These are phyloP conservation scores for Exserohilum turcica DNA, from an alignment of 2,329 filamentous ascomycete genomes.

Conservation along the genomic window DNA sequence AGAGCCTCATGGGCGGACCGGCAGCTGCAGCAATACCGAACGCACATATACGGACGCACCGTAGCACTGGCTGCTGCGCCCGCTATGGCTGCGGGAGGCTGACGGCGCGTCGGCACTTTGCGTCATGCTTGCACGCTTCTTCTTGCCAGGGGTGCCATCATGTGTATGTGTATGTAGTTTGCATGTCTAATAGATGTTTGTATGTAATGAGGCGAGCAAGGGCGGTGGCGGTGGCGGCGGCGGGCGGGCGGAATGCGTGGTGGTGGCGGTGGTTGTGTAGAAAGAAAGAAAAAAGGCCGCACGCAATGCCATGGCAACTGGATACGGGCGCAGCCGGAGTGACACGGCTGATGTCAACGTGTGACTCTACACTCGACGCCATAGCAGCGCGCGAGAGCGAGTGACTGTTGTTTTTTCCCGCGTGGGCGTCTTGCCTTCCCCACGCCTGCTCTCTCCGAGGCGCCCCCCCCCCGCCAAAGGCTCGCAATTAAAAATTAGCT, in stretches of 20 bases:
- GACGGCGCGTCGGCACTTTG: constrained; percentile 16
- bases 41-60: neutral
- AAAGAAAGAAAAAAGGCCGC: constrained; percentile 1
- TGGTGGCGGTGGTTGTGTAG: neutral
- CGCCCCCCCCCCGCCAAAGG: constrained; percentile 29
- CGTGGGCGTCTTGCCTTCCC: constrained; percentile 39
- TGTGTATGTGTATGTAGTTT: too few relatives aligned
- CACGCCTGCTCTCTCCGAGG: constrained; percentile 37
- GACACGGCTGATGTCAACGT: too few relatives aligned
- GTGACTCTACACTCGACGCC: too few relatives aligned
- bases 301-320: neutral
- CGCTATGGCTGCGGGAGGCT: constrained; percentile 13
- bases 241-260: neutral
- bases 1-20: constrained; percentile 24
- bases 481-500: constrained; percentile 30
- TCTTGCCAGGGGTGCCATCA: constrained; percentile 12
- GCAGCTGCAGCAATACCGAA: constrained; percentile 13
- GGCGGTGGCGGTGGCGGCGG: constrained; percentile 2
- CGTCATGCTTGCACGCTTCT: constrained; percentile 6
- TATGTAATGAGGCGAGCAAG: constrained; percentile 19
- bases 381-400: too few relatives aligned
- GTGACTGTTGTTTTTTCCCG: constrained; percentile 5
- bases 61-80: constrained; percentile 15
- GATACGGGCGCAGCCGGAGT: neutral
- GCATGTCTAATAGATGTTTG: too few relatives aligned